Evolutionary conservation across 768 basidiomycete genomes (phyloP).

Genomic region (Lactarius sp.): DNA sequence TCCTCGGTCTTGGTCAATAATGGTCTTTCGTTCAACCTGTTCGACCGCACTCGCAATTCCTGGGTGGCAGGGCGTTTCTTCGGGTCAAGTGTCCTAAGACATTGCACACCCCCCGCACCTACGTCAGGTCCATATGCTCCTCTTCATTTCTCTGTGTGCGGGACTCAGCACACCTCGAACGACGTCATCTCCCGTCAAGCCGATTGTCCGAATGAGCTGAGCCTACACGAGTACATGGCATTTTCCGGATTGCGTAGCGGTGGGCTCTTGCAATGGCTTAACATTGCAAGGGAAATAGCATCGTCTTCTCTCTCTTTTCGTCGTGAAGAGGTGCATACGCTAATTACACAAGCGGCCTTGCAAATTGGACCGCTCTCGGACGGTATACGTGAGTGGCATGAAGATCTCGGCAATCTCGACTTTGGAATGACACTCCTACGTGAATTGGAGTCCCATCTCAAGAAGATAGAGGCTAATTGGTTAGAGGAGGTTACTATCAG

Average conservation of each 20-base stretch:
- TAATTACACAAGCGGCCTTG: too few relatives aligned
- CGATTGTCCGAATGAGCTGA: conserved; percentile 38
- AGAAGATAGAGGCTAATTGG: conserved; percentile 26
- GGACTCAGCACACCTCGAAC: conserved; percentile 35
- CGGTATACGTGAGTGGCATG: too few relatives aligned
- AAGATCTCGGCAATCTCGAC: conserved; percentile 25
- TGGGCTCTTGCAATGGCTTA: conserved; percentile 44
- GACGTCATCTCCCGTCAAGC: conserved; percentile 39
- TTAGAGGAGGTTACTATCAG: too few relatives aligned
- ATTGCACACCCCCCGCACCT: conserved; percentile 4
- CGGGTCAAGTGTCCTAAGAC: neutral
- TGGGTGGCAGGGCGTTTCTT: neutral
- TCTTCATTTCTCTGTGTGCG: conserved; percentile 3
- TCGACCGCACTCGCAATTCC: neutral
- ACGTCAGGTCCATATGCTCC: neutral
- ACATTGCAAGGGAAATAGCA: conserved; percentile 45
- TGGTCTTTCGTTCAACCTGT: conserved; percentile 9
- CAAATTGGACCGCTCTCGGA: too few relatives aligned
- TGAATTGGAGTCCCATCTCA: conserved; percentile 36
- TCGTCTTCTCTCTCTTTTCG: conserved; percentile 38
- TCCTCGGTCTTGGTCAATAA: conserved; percentile 3
- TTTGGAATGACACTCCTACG: conserved; percentile 38
- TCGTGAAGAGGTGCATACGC: conserved; percentile 39
- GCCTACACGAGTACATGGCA: conserved; percentile 42
- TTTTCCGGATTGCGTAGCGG: conserved; percentile 47